phyloP scores from a whole-genome alignment of 352 stramenopile species.

The Phytophthora gonapodyides region DNA sequence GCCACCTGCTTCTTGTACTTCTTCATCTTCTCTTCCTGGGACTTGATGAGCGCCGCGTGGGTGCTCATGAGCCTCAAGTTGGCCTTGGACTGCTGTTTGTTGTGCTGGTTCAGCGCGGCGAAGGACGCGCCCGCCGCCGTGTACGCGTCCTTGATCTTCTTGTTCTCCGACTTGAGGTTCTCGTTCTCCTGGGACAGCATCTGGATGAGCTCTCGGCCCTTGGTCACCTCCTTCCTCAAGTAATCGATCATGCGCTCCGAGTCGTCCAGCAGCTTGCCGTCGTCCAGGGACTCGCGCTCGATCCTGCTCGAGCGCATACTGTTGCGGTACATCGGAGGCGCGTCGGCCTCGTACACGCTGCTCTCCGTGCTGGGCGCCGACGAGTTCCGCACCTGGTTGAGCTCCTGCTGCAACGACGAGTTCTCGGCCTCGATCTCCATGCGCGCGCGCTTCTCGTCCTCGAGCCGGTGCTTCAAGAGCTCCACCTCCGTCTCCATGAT shows the following conservation, averaged over 20 bases:
- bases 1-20: conserved; percentile 88
- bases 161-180: conserved; percentile 86
- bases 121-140: conserved; percentile 92
- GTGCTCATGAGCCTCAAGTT: conserved; percentile 92
- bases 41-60: conserved; percentile 85
- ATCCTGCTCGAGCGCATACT: conserved; percentile 37
- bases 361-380: conserved; percentile 34
- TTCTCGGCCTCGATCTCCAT: conserved; percentile 78
- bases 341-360: conserved; percentile 55
- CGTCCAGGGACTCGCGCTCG: conserved; percentile 54
- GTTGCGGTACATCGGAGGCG: conserved; percentile 22
- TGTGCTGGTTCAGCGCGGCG: conserved; percentile 92
- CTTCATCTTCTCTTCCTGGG: conserved; percentile 91
- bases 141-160: conserved; percentile 93
- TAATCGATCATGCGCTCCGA: conserved; percentile 89
- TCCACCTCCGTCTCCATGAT: conserved; percentile 82
- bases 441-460: conserved; percentile 77
- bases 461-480: conserved; percentile 69
- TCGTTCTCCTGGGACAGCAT: conserved; percentile 76
- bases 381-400: conserved; percentile 64
- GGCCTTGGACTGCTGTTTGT: conserved; percentile 93
- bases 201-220: conserved; percentile 72
- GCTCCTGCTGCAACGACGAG: conserved; percentile 70
- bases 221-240: conserved; percentile 77
- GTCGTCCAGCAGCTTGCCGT: conserved; percentile 76